Evolutionary conservation across 129 eudicot species (phyloP).

Genomic region (Kitagawia praeruptora): DNA sequence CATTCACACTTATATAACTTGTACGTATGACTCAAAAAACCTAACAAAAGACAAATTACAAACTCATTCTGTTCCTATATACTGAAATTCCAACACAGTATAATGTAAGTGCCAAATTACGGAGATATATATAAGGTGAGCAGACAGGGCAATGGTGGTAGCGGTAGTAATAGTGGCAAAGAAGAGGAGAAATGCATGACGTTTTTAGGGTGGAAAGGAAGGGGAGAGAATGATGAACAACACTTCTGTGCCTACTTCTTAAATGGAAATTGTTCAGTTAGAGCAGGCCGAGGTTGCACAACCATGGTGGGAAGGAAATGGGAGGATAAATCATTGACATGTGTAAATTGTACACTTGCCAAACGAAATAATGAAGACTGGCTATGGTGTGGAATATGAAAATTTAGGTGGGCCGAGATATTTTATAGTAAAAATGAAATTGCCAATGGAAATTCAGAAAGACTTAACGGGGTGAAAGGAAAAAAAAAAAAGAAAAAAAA

Average conservation of each 20-base stretch:
- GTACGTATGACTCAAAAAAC: conserved; percentile 21
- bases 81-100: conserved; percentile 22
- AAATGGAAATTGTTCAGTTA: conserved; percentile 15
- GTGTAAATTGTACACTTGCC: conserved; percentile 53
- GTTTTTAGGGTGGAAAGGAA: not conserved
- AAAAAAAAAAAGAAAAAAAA: not conserved
- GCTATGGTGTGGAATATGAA: not conserved
- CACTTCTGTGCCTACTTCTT: conserved; percentile 37
- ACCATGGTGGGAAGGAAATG: conserved; percentile 9
- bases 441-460: not conserved
- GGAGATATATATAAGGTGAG: conserved; percentile 12
- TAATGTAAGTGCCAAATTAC: conserved; percentile 13
- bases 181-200: conserved; percentile 3
- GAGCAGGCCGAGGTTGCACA: conserved; percentile 55
- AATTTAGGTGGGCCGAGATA: not conserved
- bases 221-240: conserved; percentile 27
- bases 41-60: conserved; percentile 15
- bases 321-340: conserved; percentile 18
- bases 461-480: not conserved
- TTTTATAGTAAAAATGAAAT: not conserved
- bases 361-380: conserved; percentile 9
- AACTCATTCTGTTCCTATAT: conserved; percentile 25
- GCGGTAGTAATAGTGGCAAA: not conserved
- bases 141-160: conserved; percentile 8
- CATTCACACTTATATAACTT: conserved; percentile 26